Base-by-base conservation (phyloP, 768 basidiomycete species). In the Agrocybe chaxingu region DNA sequence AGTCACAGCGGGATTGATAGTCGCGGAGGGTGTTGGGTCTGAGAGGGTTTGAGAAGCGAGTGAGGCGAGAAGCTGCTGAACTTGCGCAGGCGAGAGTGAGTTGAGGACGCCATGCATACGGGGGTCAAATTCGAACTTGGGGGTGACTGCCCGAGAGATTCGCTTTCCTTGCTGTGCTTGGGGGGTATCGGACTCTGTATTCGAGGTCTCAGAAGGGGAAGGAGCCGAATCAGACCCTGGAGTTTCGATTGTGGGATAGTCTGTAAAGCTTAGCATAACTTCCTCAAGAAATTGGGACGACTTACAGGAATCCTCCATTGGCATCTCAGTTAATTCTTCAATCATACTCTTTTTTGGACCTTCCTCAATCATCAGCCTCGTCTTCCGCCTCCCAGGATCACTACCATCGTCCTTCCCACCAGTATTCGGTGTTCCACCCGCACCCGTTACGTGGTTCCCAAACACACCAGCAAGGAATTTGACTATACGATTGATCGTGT, bases 401-500 rank as follows among this genome's bases (percentile, higher is more conserved):
- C 60, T 59, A 7, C 52, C 60, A 40, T 66, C 68, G 32, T 71
- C 68, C 46, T 70, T 68, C 32, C 54, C 60, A 34, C 66, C 54
- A 12, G 30, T 36, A 2, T 48, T 44, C 12, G 55, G 47, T 3
- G 55, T 46, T 8, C 46, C 57, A 0, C 74, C 51, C 8, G 38
- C 57, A n/a, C 72, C 66, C 41, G 68, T 73, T 1, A 73, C 71
- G 47, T 76, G 78, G 40, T 65, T 66, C 9, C 88, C 87, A 70
- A 98, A 98, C 2, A 98, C 87, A 9, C 92, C 86, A 8, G 95
- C 95, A 48, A 99, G 70, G 69, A 99, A 98, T 53, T 92, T 89
- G 55, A 99, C 79, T 53, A 99, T 98, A 48, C 91, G 75, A 61
- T 97, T 93, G 64, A 98, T 93, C 16, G 93, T 97, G 65, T 98